Evolutionary conservation across 768 basidiomycete species (phyloP).

Genomic region (Boletus sp.): DNA sequence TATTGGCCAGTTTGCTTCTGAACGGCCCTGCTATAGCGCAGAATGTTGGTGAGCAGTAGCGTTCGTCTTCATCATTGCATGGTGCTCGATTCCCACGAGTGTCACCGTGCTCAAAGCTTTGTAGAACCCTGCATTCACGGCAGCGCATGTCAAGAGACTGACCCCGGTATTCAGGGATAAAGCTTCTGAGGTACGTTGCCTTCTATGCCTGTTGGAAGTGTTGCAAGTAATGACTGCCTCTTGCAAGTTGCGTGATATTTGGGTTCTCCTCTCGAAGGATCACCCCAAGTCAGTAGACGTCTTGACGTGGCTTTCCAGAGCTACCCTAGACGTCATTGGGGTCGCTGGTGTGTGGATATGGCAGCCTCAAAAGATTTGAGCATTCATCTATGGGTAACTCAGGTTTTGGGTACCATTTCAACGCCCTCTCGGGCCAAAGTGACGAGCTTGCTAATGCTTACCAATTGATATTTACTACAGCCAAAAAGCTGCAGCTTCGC

Average conservation of each 20-base stretch:
- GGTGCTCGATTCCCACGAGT: neutral
- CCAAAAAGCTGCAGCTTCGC: constrained; percentile 49
- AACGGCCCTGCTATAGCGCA: constrained; percentile 35
- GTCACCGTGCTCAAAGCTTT: neutral
- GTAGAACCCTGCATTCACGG: constrained; percentile 51
- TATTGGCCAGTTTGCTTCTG: neutral
- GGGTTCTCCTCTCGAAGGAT: constrained; percentile 23
- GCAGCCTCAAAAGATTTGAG: neutral
- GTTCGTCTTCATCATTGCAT: neutral
- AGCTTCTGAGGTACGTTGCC: constrained; percentile 44
- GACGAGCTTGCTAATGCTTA: constrained; percentile 58
- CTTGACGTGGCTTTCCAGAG: constrained; percentile 59
- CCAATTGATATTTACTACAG: constrained; percentile 49
- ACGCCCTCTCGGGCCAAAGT: constrained; percentile 45
- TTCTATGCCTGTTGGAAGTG: neutral
- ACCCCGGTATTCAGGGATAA: constrained; percentile 59
- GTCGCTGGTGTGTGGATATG: constrained; percentile 46
- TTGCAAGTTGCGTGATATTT: constrained; percentile 46
- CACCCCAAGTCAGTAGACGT: constrained; percentile 47
- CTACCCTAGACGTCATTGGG: constrained; percentile 76
- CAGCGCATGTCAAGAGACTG: constrained; percentile 46
- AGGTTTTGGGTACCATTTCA: constrained; percentile 57
- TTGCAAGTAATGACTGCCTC: neutral
- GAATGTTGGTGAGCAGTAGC: constrained; percentile 44
- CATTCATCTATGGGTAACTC: constrained; percentile 7